phyloP scores from a whole-genome alignment of 1,139 yeast genomes.

The Geotrichum reessii region DNA sequence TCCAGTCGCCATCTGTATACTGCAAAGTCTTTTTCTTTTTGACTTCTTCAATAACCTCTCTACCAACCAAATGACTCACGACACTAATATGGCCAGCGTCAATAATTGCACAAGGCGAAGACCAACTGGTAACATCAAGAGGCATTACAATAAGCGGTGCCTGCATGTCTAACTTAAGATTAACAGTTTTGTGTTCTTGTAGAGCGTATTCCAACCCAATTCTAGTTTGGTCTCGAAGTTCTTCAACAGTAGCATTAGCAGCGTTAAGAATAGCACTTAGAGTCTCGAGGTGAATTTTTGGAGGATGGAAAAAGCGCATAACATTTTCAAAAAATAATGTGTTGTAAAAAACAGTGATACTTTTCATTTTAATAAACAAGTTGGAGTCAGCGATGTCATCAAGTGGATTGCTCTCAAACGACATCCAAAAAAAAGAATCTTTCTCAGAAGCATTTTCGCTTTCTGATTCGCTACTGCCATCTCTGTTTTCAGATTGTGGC shows the following conservation, averaged over 20 bases:
- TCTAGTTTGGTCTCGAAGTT: slow-evolving; percentile 81
- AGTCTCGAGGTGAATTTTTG: slow-evolving; percentile 78
- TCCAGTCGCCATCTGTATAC: slow-evolving; percentile 71
- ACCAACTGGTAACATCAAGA: slow-evolving; percentile 68
- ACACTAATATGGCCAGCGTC: slow-evolving; percentile 96
- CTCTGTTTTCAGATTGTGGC: slow-evolving; percentile 21
- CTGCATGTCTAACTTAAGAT: slow-evolving; percentile 79
- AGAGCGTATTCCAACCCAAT: slow-evolving; percentile 89
- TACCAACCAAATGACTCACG: slow-evolving; percentile 72
- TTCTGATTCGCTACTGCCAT: slow-evolving; percentile 11
- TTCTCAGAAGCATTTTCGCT: slow-evolving; percentile 7
- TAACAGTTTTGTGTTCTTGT: slow-evolving; percentile 88
- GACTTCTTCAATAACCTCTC: slow-evolving; percentile 61
- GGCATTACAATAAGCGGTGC: slow-evolving; percentile 94
- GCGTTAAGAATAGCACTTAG: slow-evolving; percentile 90
- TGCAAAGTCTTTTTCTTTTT: slow-evolving; percentile 57
- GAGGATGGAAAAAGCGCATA: slow-evolving; percentile 74
- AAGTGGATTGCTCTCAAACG: slow-evolving; percentile 81
- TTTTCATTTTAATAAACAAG: slow-evolving; percentile 65
- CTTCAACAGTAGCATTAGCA: slow-evolving; percentile 93
- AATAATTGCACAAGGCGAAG: slow-evolving; percentile 82
- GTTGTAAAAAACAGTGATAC: slow-evolving; percentile 87
- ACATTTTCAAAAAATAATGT: slow-evolving; percentile 74
- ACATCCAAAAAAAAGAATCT: slow-evolving; percentile 72
- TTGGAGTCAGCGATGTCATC: slow-evolving; percentile 79